These are phyloP conservation scores for Blastobotrys malaysiensis DNA, from an alignment of 1,139 yeast species.

Conservation along the genomic window DNA sequence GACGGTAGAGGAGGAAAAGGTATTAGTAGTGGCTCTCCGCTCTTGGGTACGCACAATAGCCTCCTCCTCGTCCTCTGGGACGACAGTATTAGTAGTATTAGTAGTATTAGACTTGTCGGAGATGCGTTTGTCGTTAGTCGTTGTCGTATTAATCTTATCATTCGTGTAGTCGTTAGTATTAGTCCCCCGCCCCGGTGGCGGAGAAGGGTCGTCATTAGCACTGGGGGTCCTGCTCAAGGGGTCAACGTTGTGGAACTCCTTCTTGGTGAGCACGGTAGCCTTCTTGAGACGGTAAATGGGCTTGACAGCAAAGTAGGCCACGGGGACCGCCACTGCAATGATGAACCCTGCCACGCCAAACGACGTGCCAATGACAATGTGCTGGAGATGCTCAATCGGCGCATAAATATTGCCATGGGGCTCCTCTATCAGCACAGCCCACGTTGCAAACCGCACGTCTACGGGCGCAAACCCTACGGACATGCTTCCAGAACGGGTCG, in stretches of 20 bases:
- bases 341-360: slow-evolving; percentile 74
- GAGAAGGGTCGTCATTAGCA: background rate
- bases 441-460: slow-evolving; percentile 45
- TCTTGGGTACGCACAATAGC: background rate
- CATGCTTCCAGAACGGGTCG: slow-evolving; percentile 42
- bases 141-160: background rate
- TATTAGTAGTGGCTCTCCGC: background rate
- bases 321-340: slow-evolving; percentile 67
- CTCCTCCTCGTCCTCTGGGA: background rate
- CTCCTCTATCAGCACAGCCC: slow-evolving; percentile 79
- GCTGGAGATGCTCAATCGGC: slow-evolving; percentile 58
- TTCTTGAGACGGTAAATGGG: slow-evolving; percentile 77
- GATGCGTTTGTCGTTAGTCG: background rate
- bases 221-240: background rate
- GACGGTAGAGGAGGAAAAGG: no score
- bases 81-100: background rate
- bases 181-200: background rate
- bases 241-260: slow-evolving; percentile 18
- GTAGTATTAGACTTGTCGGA: background rate
- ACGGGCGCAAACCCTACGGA: slow-evolving; percentile 72
- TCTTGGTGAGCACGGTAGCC: slow-evolving; percentile 65
- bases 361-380: slow-evolving; percentile 72
- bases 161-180: background rate
- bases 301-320: slow-evolving; percentile 78
- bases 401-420: slow-evolving; percentile 51